Evolutionary conservation across 2,329 filamentous ascomycete species (phyloP), one percentile per base, ranked within the genome.

Genomic region (Niveomyces coronatus): DNA sequence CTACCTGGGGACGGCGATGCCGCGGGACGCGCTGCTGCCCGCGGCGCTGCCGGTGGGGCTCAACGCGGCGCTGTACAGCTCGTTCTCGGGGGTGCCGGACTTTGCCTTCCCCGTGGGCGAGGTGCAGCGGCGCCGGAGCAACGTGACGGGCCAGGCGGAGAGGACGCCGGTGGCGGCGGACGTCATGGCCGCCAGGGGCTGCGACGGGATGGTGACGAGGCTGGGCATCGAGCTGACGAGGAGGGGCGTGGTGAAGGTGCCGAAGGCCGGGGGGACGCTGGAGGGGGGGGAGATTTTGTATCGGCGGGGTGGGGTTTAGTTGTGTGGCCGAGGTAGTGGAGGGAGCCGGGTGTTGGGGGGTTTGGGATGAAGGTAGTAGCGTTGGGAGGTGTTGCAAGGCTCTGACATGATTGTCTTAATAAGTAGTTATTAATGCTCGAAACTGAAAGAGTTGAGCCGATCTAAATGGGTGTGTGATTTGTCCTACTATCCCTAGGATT

Each of bases 201-300:
- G 63, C 41, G 76, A 80, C 53, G 70, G 71, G 0, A 62, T 79
- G 58, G 47, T 79, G 18, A 70, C 70, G 29, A 64, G 62, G 30
- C 51, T 79, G 35, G 68, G 74, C 3, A 56, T 65, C 35, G 68
- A 72, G 29, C 43, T 79, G 40, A 61, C 68, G 2, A 54, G 54
- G 18, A 64, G 59, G 13, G 72, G 71, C 0, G 59, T 76, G 3
- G 15, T 76, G 29, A 59, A 57, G 32, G 46, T 61, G 3, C 68
- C 65, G 3, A 52, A 59, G 49, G 53, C 63, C 3, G 71, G 72
- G 1, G 49, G 49, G 7, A 49, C 50, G 5, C 43, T 57, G 19
- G 27, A 41, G 1, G 54, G 54, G 0, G 49, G 45, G 4, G 48
- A 50, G 23, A 29, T 57, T 9, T 35, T 56, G 30, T 37, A 49